Conservation (phyloP, 2,329 filamentous ascomycete genomes). For the Graphilbum ipis-grandicollis region DNA sequence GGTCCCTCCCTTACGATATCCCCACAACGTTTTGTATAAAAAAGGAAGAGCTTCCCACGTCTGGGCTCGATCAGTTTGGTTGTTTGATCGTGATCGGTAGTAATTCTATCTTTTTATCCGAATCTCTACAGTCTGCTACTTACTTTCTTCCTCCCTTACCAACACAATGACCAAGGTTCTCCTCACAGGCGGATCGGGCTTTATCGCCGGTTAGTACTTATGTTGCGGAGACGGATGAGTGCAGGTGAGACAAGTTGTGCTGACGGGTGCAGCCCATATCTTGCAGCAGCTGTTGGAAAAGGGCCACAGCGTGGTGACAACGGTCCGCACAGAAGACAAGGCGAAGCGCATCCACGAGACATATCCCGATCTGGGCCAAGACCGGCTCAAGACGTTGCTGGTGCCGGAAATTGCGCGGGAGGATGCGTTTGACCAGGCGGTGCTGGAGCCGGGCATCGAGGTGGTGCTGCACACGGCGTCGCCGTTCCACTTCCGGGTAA, state of each 20-base stretch:
- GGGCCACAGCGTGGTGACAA: slow-evolving; percentile 35
- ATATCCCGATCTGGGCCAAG: slow-evolving; percentile 22
- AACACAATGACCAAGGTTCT: slow-evolving; percentile 26
- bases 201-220: slow-evolving; percentile 31
- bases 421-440: slow-evolving; percentile 53
- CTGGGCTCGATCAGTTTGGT: no score
- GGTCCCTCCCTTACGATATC: no score
- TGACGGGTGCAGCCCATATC: slow-evolving; percentile 32
- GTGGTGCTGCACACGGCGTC: slow-evolving; percentile 44
- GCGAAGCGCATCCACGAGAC: slow-evolving; percentile 31
- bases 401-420: slow-evolving; percentile 63
- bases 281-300: slow-evolving; percentile 33
- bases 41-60: no score
- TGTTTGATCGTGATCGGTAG: no score
- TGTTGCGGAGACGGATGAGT: no score
- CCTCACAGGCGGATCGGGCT: slow-evolving; percentile 33
- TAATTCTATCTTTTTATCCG: no score
- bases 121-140: no score
- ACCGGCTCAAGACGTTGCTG: slow-evolving; percentile 34
- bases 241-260: no score
- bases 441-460: slow-evolving; percentile 30
- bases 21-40: no score
- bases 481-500: slow-evolving; percentile 37
- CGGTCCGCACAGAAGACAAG: slow-evolving; percentile 36
- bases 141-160: neutral